Percentiles rank a stretch among this genome's conserved stretches.
Evolutionary conservation across 176 grass and related monocot species (phyloP).

Genomic region (Calamus simplicifolius): DNA sequence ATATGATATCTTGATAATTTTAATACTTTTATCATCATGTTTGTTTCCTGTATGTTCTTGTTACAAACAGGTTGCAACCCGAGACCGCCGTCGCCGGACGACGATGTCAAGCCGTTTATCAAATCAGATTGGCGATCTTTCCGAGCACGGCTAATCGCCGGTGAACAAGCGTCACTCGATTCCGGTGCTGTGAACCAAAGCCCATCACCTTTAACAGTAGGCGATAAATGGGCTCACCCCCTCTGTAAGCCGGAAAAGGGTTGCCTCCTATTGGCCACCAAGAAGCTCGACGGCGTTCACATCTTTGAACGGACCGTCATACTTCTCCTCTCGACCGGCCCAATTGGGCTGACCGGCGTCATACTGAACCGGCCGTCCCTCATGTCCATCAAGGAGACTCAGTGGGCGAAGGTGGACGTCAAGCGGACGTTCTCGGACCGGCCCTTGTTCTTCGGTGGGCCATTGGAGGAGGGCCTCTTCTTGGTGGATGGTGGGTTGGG

Average conservation of each 20-base stretch:
- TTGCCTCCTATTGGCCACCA: constrained; percentile 75
- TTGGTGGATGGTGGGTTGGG: constrained; percentile 30
- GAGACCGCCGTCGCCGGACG: constrained; percentile 5
- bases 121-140: constrained; percentile 64
- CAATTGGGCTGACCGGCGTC: constrained; percentile 55
- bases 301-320: constrained; percentile 94
- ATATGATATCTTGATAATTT: too few species aligned
- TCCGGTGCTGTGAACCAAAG: neutral
- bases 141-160: constrained; percentile 54
- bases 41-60: too few species aligned
- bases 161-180: constrained; percentile 23
- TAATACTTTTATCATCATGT: too few species aligned
- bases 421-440: constrained; percentile 45
- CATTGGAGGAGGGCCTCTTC: constrained; percentile 72
- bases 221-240: constrained; percentile 66
- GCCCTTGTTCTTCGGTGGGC: constrained; percentile 84
- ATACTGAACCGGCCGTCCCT: constrained; percentile 89
- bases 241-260: constrained; percentile 67
- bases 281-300: constrained; percentile 85
- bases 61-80: constrained; percentile 31
- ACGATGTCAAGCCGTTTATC: constrained; percentile 10
- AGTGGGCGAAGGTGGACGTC: constrained; percentile 39
- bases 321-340: constrained; percentile 54
- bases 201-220: constrained; percentile 9
- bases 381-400: constrained; percentile 94